A percentile compares a stretch with the other conserved stretches of the same genome.
Evolutionary conservation across 192 early-diverging fungal genomes (phyloP).

Genomic region (Coemansia asiatica): DNA sequence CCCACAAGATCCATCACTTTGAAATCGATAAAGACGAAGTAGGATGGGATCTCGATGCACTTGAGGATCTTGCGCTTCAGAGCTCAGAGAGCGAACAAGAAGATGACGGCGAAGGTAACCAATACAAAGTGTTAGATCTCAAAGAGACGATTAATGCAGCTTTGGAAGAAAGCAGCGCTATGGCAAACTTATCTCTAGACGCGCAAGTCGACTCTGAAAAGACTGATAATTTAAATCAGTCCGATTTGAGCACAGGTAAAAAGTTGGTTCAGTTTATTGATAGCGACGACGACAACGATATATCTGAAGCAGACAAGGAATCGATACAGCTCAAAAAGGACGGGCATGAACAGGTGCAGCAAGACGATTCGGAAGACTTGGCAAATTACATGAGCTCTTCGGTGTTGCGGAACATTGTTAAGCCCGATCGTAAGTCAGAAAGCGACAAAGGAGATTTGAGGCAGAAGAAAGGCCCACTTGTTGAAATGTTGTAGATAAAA

Average conservation of each 20-base stretch:
- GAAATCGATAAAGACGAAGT: slow-evolving; percentile 66
- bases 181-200: not conserved
- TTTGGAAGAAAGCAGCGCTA: not conserved
- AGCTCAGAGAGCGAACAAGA: slow-evolving; percentile 45
- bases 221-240: no score
- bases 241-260: no score
- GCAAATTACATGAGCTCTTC: no score
- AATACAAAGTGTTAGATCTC: not conserved
- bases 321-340: no score
- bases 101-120: not conserved
- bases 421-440: no score
- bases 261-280: slow-evolving; percentile 6
- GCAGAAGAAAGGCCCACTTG: not conserved
- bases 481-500: no score
- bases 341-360: no score
- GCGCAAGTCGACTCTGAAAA: no score
- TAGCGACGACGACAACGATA: not conserved
- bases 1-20: slow-evolving; percentile 75
- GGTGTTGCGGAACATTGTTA: no score
- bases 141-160: not conserved
- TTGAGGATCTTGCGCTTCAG: slow-evolving; percentile 70
- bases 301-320: no score
- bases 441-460: not conserved
- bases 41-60: slow-evolving; percentile 78
- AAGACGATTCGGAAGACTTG: no score